Conservation (phyloP, 2,329 filamentous ascomycete genomes). For the Elsinoe arachidis region DNA sequence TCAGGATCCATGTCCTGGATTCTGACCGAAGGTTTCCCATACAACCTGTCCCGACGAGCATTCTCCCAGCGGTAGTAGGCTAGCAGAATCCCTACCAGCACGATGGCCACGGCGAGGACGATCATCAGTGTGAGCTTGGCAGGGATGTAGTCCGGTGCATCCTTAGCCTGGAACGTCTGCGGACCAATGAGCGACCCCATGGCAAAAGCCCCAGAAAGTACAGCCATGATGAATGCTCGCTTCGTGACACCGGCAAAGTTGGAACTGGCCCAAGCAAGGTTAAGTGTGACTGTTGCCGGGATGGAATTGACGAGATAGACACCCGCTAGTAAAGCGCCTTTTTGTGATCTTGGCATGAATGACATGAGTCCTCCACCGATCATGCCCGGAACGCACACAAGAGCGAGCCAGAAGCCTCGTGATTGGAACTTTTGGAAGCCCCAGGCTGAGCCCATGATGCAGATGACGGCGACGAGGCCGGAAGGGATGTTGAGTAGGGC, state of each 20-base stretch:
- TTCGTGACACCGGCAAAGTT: slow-evolving; percentile 43
- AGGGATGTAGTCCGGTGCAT: slow-evolving; percentile 28
- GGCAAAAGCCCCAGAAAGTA: neutral
- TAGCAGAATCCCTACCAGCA: slow-evolving; percentile 36
- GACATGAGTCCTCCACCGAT: slow-evolving; percentile 47
- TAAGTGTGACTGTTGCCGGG: slow-evolving; percentile 24
- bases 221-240: slow-evolving; percentile 11
- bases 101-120: neutral
- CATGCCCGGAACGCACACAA: slow-evolving; percentile 39
- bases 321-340: slow-evolving; percentile 20
- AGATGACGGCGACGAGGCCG: slow-evolving; percentile 45
- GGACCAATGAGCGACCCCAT: slow-evolving; percentile 32
- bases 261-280: slow-evolving; percentile 25
- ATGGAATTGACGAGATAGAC: slow-evolving; percentile 27
- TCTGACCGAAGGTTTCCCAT: neutral
- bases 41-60: slow-evolving; percentile 15
- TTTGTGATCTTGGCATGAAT: slow-evolving; percentile 25
- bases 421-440: slow-evolving; percentile 42
- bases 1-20: neutral
- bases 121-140: slow-evolving; percentile 31
- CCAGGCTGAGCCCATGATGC: slow-evolving; percentile 40
- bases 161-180: slow-evolving; percentile 27
- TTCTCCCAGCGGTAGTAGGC: slow-evolving; percentile 41
- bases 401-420: slow-evolving; percentile 44
- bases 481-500: slow-evolving; percentile 49